Evolutionary conservation across 1,139 yeast species (phyloP).

Genomic region (Lodderomyces orthopsilosis): DNA sequence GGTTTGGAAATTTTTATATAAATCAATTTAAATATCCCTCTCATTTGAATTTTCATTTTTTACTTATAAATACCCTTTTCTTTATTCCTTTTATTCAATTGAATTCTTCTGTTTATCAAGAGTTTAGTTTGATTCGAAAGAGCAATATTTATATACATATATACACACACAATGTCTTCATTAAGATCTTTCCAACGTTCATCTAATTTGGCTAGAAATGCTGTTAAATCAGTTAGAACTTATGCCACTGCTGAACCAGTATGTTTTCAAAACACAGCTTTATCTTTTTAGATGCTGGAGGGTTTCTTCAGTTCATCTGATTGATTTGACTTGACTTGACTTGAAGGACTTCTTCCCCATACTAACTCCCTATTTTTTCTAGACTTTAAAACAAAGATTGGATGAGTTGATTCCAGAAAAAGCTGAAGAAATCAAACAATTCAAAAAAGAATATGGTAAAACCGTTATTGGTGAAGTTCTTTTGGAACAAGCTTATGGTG

Average conservation of each 20-base stretch:
- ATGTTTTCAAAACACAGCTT: conserved; percentile 20
- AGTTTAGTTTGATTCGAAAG: too few relatives aligned
- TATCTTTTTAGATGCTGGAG: background rate
- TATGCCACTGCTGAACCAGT: conserved; percentile 58
- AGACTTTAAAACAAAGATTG: conserved; percentile 85
- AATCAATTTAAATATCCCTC: background rate
- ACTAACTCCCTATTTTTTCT: conserved; percentile 3
- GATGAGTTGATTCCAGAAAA: conserved; percentile 90
- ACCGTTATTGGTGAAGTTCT: conserved; percentile 92
- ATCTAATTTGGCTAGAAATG: conserved; percentile 29
- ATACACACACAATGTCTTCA: conserved; percentile 29
- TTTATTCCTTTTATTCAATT: conserved; percentile 4
- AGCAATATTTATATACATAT: background rate
- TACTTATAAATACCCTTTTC: background rate
- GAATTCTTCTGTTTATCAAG: conserved; percentile 1
- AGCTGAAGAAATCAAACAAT: conserved; percentile 86
- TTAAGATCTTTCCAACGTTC: conserved; percentile 42
- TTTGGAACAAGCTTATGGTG: conserved; percentile 98
- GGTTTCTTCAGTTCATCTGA: too few relatives aligned
- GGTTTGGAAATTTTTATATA: background rate
- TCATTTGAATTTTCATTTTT: background rate
- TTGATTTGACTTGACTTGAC: too few relatives aligned
- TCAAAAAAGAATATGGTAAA: conserved; percentile 85
- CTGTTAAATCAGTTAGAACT: conserved; percentile 37
- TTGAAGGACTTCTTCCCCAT: too few relatives aligned